Evolutionary conservation across 805 yeast species (phyloP), one percentile per base, ranked within the genome.

Genomic region (Candida argentea): DNA sequence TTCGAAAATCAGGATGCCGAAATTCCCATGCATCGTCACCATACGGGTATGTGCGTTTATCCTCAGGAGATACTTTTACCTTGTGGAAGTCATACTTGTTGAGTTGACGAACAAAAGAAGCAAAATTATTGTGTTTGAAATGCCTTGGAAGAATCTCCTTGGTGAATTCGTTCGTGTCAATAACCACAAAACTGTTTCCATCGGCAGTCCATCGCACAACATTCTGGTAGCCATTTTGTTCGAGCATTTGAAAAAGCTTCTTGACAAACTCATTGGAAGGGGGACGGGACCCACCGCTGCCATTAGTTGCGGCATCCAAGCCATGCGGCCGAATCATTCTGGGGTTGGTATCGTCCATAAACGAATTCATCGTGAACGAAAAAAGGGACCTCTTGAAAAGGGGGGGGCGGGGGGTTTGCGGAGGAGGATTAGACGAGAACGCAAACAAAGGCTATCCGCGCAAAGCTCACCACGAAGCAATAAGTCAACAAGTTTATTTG

Each of bases 11-110:
- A 0, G 95, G 94, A 52, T 91, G 97, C 47, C 76, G 75, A 60
- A 91, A 89, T 51, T 89, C 96, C 96, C 97, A 89, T 13, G 87
- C 76, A 51, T 78, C 73, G 32, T 77, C 85, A 22, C 86, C 82
- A 43, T 76, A 75, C 33, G 73, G 73, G 34, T 64, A 55, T 27
- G 37, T 44, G 34, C 45, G 48, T 42, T 67, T 69, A 35, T 73
- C 81, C 40, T 76, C 86, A 33, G 65, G 70, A 22, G 81, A 61
- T 25, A 73, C 65, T 48, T 89, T 83, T 25, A 91, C 94, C 57
- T 91, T 91, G 63, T 91, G 98, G 62, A 91, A 91, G 55, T 89
- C 98, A 49, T 91, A 91, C 55, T 91, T 91, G 65, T 91, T 91
- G 44, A 91, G 65, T 51, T 91, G 98, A 25, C 98, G 71, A 13